Conservation (phyloP, 495 filamentous ascomycete genomes). For the Neurospora tetraspora region DNA sequence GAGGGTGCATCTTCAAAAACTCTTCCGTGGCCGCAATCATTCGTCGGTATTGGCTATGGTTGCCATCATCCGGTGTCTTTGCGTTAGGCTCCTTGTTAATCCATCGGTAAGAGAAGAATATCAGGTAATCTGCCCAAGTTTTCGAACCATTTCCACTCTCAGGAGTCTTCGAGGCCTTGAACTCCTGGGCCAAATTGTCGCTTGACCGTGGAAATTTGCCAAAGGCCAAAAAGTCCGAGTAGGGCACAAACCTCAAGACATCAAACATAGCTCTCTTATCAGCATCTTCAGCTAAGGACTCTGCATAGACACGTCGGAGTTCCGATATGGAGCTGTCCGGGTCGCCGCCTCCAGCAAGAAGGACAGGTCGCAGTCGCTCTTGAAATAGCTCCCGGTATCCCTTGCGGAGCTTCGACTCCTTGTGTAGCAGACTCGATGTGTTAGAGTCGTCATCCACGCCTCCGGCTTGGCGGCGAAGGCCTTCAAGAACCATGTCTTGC, state of each 20-base stretch:
- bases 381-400: constrained; percentile 24
- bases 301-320: constrained; percentile 12
- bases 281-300: constrained; percentile 2
- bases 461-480: constrained; percentile 5
- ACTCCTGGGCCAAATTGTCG: constrained; percentile 8
- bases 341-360: neutral
- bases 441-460: neutral
- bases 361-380: constrained; percentile 17
- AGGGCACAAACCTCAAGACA: neutral
- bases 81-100: constrained; percentile 4
- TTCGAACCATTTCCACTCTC: neutral
- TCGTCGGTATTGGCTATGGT: constrained; percentile 14
- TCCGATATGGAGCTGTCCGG: neutral
- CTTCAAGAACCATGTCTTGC: constrained; percentile 12
- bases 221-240: constrained; percentile 10
- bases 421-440: neutral
- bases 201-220: constrained; percentile 12
- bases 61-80: constrained; percentile 10
- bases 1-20: constrained; percentile 9
- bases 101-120: constrained; percentile 23
- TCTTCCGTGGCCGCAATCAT: constrained; percentile 12
- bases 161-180: neutral
- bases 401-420: constrained; percentile 16
- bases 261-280: neutral
- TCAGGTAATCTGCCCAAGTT: constrained; percentile 9